Percentiles rank a stretch among this genome's conserved stretches.
These are phyloP conservation scores for Leishmania mexicana DNA, from an alignment of 208 protist genomes.

Conservation along the genomic window DNA sequence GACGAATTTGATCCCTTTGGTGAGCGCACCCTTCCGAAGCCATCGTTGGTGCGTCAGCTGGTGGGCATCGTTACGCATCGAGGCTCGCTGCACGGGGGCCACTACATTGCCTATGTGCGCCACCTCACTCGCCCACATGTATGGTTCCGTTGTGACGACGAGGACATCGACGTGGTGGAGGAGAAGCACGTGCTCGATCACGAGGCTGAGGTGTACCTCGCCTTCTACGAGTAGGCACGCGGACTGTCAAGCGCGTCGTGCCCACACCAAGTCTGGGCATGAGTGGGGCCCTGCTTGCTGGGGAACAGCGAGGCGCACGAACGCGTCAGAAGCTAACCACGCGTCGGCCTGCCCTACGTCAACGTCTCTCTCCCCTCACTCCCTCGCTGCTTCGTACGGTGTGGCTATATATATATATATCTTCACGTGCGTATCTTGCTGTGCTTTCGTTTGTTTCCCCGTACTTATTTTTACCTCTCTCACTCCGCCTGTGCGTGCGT, in stretches of 20 bases:
- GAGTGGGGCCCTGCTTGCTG: not conserved
- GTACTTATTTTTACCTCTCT: not conserved
- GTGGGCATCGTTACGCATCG: slow-evolving; percentile 85
- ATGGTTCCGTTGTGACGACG: slow-evolving; percentile 91
- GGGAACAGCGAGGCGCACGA: not conserved
- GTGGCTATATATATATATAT: not conserved
- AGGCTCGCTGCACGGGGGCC: slow-evolving; percentile 81
- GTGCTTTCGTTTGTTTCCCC: slow-evolving; percentile 9
- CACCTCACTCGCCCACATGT: slow-evolving; percentile 42
- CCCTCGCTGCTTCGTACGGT: not conserved
- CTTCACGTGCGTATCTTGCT: not conserved
- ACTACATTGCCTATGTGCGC: slow-evolving; percentile 90
- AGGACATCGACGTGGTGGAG: slow-evolving; percentile 72
- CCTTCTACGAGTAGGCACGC: slow-evolving; percentile 82
- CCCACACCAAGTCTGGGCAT: not conserved
- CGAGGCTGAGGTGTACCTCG: slow-evolving; percentile 73
- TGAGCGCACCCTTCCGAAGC: slow-evolving; percentile 18
- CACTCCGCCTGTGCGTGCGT: not conserved
- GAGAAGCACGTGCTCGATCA: slow-evolving; percentile 57
- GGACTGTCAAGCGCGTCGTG: not conserved
- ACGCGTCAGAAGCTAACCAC: not conserved
- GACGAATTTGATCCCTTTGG: slow-evolving; percentile 48
- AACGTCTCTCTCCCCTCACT: not conserved
- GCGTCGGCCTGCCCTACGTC: not conserved
- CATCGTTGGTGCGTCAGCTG: slow-evolving; percentile 55